phyloP scores from a whole-genome alignment of 176 grass and related monocot species.

The Paspalum vaginatum region DNA sequence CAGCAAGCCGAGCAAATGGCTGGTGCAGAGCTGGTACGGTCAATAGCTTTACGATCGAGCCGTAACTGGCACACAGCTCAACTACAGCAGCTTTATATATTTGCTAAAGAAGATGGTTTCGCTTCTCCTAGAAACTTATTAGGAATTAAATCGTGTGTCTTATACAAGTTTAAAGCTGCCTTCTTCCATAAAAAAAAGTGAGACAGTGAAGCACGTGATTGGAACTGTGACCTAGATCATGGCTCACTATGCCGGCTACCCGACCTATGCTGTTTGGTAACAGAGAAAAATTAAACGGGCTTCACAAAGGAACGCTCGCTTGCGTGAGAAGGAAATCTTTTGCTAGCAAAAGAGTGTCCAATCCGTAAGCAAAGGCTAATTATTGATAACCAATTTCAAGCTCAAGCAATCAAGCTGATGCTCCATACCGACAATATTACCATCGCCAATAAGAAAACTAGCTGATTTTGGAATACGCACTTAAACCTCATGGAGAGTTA shows the following conservation, averaged over 20 bases:
- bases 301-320: not conserved
- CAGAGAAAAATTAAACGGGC: not conserved
- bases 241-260: not conserved
- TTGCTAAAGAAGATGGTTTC: constrained; percentile 4
- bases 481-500: no score
- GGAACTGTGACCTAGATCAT: not conserved
- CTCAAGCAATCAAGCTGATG: no score
- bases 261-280: not conserved
- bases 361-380: not conserved
- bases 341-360: no score
- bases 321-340: not conserved
- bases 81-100: not conserved
- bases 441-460: no score
- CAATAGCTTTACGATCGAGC: constrained; percentile 7
- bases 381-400: no score
- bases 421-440: no score
- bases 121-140: constrained; percentile 6
- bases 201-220: not conserved
- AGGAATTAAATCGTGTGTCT: not conserved
- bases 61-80: constrained; percentile 20
- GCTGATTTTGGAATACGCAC: no score
- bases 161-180: not conserved
- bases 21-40: constrained; percentile 5
- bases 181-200: not conserved
- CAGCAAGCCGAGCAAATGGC: no score